These are phyloP conservation scores for Pharus latifolius DNA, from an alignment of 176 grass and related monocot genomes.

Conservation along the genomic window DNA sequence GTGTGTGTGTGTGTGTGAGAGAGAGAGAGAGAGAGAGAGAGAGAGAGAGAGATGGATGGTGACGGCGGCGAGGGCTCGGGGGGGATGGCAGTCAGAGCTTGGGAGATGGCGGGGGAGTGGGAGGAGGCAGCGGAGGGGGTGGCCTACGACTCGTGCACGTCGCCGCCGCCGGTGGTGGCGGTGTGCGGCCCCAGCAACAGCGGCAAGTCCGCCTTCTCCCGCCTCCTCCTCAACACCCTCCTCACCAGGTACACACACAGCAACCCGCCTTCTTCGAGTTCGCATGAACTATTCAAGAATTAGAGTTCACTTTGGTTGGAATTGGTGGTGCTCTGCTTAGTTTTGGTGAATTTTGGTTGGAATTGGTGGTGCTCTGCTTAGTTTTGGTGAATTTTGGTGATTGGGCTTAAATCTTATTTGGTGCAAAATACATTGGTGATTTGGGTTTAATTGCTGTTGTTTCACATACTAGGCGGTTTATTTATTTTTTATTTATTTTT, in stretches of 20 bases:
- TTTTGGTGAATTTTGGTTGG: too few species aligned
- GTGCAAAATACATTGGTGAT: too few species aligned
- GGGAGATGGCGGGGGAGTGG: slow-evolving; percentile 19
- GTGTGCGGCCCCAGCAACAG: slow-evolving; percentile 64
- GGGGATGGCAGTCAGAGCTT: not conserved
- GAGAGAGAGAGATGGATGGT: not conserved
- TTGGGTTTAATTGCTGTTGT: too few species aligned
- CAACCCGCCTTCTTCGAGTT: not conserved
- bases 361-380: too few species aligned
- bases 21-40: not conserved
- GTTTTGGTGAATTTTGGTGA: too few species aligned
- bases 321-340: not conserved
- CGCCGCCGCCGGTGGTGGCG: slow-evolving; percentile 42
- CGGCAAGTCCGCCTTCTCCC: slow-evolving; percentile 69
- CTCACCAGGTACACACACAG: slow-evolving; percentile 20
- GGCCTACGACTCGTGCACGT: slow-evolving; percentile 61
- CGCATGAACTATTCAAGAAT: not conserved
- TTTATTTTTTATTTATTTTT: too few species aligned
- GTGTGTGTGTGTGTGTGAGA: not conserved
- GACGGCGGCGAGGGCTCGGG: not conserved
- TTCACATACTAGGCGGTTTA: too few species aligned
- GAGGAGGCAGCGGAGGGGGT: slow-evolving; percentile 40
- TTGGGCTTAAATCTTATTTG: too few species aligned
- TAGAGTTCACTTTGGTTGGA: not conserved
- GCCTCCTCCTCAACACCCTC: slow-evolving; percentile 60